phyloP scores from a whole-genome alignment of 1,139 yeast species.

The Meyerozyma guilliermondii region DNA sequence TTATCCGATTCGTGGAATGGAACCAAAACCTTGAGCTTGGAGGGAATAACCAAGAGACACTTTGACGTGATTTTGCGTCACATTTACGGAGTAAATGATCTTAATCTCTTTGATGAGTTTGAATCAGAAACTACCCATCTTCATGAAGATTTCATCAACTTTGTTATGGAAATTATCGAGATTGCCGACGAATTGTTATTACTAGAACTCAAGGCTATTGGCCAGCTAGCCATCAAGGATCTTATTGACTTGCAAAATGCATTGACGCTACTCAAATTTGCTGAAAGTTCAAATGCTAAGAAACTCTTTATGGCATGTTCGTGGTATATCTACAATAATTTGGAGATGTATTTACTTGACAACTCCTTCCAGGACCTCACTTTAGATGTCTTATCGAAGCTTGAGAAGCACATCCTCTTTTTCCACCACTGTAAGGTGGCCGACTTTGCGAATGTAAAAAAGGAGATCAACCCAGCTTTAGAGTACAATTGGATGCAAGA shows the following conservation, averaged over 20 bases:
- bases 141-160: conserved; percentile 46
- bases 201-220: conserved; percentile 51
- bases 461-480: conserved; percentile 11
- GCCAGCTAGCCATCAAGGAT: conserved; percentile 60
- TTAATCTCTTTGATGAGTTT: conserved; percentile 37
- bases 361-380: conserved; percentile 25
- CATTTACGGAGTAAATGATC: conserved; percentile 51
- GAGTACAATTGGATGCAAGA: conserved; percentile 17
- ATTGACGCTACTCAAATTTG: conserved; percentile 47
- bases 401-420: conserved; percentile 25
- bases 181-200: conserved; percentile 63
- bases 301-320: conserved; percentile 58
- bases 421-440: conserved; percentile 24
- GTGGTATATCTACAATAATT: conserved; percentile 64
- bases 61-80: conserved; percentile 51
- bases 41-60: conserved; percentile 36
- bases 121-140: conserved; percentile 16
- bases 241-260: conserved; percentile 62
- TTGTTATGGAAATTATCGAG: conserved; percentile 55
- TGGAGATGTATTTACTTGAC: conserved; percentile 60
- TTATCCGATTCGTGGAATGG: conserved; percentile 53
- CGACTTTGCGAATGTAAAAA: conserved; percentile 17
- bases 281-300: conserved; percentile 47
- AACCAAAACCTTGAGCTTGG: conserved; percentile 32
- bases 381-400: conserved; percentile 18